Conservation (phyloP, 2,329 filamentous ascomycete genomes). For the Colletotrichum plurivorum region DNA sequence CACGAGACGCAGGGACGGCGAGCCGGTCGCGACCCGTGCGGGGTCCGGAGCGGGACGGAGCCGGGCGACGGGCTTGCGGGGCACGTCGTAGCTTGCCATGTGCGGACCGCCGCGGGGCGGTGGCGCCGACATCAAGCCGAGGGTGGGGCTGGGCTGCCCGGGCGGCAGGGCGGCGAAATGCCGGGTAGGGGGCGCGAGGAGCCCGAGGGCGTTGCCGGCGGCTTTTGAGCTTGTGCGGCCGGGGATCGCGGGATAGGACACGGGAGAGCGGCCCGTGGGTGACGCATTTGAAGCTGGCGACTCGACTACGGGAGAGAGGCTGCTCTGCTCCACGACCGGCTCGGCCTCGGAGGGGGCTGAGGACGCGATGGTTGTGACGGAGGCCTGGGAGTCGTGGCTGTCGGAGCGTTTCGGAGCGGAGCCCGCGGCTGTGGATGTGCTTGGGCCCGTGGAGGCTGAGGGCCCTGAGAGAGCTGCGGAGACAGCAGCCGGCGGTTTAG, state of each 20-base stretch:
- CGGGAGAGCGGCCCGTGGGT: constrained; percentile 49
- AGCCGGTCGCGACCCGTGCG: constrained; percentile 39
- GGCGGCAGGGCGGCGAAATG: constrained; percentile 52
- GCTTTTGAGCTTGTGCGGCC: constrained; percentile 39
- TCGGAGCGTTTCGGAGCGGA: constrained; percentile 33
- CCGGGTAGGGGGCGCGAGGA: constrained; percentile 51
- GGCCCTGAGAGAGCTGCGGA: constrained; percentile 21
- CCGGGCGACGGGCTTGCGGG: constrained; percentile 32
- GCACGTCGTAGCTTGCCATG: constrained; percentile 40
- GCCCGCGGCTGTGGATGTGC: background rate
- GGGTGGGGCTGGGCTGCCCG: constrained; percentile 59
- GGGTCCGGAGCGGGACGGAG: constrained; percentile 26
- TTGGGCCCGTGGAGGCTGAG: background rate
- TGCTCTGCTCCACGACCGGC: constrained; percentile 45
- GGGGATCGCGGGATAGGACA: constrained; percentile 50
- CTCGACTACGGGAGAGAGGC: constrained; percentile 65
- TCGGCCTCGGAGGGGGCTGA: constrained; percentile 41
- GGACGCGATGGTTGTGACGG: constrained; percentile 57
- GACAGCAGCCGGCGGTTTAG: constrained; percentile 36
- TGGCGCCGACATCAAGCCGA: constrained; percentile 50
- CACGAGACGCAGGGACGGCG: constrained; percentile 55
- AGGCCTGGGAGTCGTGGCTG: constrained; percentile 43
- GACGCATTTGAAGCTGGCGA: constrained; percentile 53
- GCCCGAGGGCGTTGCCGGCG: constrained; percentile 44
- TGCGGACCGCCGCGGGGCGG: constrained; percentile 29